Conservation (phyloP, 768 basidiomycete genomes). For the Clavulina sp. region DNA sequence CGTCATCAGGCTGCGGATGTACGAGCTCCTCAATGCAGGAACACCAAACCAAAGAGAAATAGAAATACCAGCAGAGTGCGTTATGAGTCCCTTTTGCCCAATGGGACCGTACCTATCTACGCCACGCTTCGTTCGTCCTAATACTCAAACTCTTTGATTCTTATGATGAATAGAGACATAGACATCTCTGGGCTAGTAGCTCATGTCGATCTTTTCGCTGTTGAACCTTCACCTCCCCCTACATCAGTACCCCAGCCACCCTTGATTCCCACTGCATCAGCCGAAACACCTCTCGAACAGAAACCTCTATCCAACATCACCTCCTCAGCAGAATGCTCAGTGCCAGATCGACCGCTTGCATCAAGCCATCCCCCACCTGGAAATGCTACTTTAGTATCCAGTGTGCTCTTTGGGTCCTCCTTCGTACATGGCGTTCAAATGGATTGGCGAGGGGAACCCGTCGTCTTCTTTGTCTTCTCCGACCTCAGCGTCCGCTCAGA, state of each 20-base stretch:
- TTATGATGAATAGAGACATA: conserved; percentile 29
- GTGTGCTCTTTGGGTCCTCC: conserved; percentile 44
- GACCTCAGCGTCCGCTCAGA: background rate
- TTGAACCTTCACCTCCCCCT: conserved; percentile 14
- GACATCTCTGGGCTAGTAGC: conserved; percentile 53
- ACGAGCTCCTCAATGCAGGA: conserved; percentile 27
- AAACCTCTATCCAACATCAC: conserved; percentile 1
- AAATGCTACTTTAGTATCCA: too few species aligned
- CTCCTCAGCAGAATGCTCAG: conserved; percentile 20
- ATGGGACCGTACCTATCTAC: conserved; percentile 3
- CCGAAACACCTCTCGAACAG: background rate
- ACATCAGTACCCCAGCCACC: background rate
- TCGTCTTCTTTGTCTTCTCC: conserved; percentile 41
- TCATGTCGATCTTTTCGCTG: conserved; percentile 60
- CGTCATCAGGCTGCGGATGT: conserved; percentile 37
- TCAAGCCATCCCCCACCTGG: too few species aligned
- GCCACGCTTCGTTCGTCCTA: conserved; percentile 1
- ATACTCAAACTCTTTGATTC: conserved; percentile 8
- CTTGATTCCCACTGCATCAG: conserved; percentile 1
- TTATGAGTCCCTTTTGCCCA: background rate
- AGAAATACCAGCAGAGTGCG: conserved; percentile 18
- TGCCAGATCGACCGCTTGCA: too few species aligned
- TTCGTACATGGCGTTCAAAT: conserved; percentile 36
- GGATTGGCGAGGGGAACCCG: conserved; percentile 38
- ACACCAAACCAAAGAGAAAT: conserved; percentile 24